Conservation (phyloP, 2,329 filamentous ascomycete species). For the Diplodia scrobiculata region DNA sequence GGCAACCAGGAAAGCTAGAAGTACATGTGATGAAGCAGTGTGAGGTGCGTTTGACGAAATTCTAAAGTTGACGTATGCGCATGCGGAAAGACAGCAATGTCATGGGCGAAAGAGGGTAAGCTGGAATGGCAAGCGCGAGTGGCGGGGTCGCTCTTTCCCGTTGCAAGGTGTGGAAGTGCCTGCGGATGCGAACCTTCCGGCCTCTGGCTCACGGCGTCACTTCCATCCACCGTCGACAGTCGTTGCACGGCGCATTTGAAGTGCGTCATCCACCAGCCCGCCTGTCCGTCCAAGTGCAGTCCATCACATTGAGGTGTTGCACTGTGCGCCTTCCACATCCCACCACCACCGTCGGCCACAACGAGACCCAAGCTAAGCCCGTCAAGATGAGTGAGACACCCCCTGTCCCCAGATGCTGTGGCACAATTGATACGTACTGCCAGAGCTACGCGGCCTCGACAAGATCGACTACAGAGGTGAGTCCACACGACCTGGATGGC, state of each 20-base stretch:
- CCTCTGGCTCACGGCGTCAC: too few relatives aligned
- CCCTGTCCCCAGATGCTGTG: neutral
- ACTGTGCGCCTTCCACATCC: neutral
- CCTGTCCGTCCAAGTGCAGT: neutral
- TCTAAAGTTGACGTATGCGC: too few relatives aligned
- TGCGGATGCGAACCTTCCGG: too few relatives aligned
- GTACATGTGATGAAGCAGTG: too few relatives aligned
- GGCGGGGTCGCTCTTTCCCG: neutral
- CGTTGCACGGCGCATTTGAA: too few relatives aligned
- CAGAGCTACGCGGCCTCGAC: conserved; percentile 4
- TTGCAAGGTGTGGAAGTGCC: neutral
- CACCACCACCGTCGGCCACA: neutral
- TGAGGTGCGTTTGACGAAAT: too few relatives aligned
- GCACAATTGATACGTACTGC: neutral
- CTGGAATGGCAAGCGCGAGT: neutral
- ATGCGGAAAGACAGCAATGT: neutral
- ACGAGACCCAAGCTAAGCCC: neutral
- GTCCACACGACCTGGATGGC: neutral
- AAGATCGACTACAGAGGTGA: conserved; percentile 19
- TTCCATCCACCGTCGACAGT: too few relatives aligned
- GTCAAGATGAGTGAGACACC: conserved; percentile 15
- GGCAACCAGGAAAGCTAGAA: too few relatives aligned
- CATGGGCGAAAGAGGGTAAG: neutral
- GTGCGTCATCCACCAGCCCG: too few relatives aligned
- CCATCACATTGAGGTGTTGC: neutral